These are phyloP conservation scores for Madurella mycetomatis DNA, from an alignment of 2,329 filamentous ascomycete species.

Conservation along the genomic window DNA sequence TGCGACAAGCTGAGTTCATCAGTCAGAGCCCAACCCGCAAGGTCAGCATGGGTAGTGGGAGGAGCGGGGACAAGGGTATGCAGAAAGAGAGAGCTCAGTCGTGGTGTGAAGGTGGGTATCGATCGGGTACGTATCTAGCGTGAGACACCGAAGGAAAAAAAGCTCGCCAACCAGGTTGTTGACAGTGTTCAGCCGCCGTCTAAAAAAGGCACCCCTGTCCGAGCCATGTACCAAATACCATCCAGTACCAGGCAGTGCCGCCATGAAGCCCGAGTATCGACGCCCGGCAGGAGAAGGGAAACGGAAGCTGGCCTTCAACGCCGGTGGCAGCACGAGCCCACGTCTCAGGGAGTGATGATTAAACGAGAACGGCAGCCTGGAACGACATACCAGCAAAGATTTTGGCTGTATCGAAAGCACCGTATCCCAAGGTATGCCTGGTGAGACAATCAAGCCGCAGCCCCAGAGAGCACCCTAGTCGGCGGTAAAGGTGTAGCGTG, in stretches of 20 bases:
- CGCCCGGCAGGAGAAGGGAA: background rate
- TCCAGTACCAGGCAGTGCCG: slow-evolving; percentile 5
- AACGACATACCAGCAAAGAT: background rate
- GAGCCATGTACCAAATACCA: slow-evolving; percentile 6
- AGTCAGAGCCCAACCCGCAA: slow-evolving; percentile 12
- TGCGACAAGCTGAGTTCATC: slow-evolving; percentile 20
- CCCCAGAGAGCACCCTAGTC: background rate
- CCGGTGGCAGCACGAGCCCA: background rate
- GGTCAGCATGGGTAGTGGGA: slow-evolving; percentile 8
- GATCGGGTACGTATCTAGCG: slow-evolving; percentile 20
- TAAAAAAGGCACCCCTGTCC: slow-evolving; percentile 16
- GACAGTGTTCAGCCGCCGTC: slow-evolving; percentile 27
- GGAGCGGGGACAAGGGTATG: slow-evolving; percentile 18
- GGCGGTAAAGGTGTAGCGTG: background rate
- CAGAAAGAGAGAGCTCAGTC: background rate
- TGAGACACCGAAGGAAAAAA: slow-evolving; percentile 23
- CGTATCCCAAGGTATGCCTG: background rate
- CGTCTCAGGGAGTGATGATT: background rate
- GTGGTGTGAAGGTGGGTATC: slow-evolving; percentile 7
- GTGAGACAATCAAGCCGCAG: background rate
- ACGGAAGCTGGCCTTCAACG: background rate
- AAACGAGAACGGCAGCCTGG: background rate
- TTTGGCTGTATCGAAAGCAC: background rate
- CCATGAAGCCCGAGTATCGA: slow-evolving; percentile 6
- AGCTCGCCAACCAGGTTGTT: slow-evolving; percentile 24